These are phyloP conservation scores for thale cress (Arabidopsis thaliana) DNA, from an alignment of 345 rosid genomes.

Conservation along the genomic window TAIR10.1 NC_003070.9:7217501-7218000, in stretches of 20 bases:
- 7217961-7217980: slow-evolving; percentile 87
- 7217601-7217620: slow-evolving; percentile 2
- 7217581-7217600: not conserved
- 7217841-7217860: slow-evolving; percentile 79
- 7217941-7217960: slow-evolving; percentile 95
- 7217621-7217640: slow-evolving; percentile 5
- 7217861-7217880: slow-evolving; percentile 74
- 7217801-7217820: slow-evolving; percentile 57
- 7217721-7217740: not conserved
- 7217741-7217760: not conserved
- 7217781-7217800: slow-evolving; percentile 26
- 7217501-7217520: slow-evolving; percentile 30
- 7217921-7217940: slow-evolving; percentile 81
- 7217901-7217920: slow-evolving; percentile 84
- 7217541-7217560: not conserved
- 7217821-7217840: slow-evolving; percentile 84
- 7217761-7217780: not conserved
- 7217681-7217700: not conserved
- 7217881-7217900: slow-evolving; percentile 96
- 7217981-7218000: slow-evolving; percentile 73
- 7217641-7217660: slow-evolving; percentile 8
- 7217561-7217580: not conserved
- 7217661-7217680: slow-evolving; percentile 5
- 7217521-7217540: slow-evolving; percentile 2
- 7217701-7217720: slow-evolving; percentile 9